Evolutionary conservation across 768 basidiomycete species (phyloP).

Genomic region (Paxillus rubicundulus): DNA sequence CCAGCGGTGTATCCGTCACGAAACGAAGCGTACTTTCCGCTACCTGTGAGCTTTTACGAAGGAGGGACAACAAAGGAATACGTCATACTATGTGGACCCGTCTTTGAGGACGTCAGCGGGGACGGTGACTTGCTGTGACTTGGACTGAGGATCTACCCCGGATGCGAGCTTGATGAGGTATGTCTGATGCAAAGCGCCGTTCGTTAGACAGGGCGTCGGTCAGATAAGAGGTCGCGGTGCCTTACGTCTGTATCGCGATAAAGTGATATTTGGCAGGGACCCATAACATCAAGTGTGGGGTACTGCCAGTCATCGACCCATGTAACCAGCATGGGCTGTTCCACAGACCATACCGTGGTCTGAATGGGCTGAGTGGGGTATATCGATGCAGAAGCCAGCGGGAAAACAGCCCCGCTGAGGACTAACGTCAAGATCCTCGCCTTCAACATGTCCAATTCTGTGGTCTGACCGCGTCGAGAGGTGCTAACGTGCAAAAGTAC

Average conservation of each 20-base stretch:
- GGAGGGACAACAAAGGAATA: not conserved
- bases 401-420: constrained; percentile 6
- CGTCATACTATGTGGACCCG: constrained; percentile 32
- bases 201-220: not conserved
- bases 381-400: constrained; percentile 34
- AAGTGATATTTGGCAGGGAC: constrained; percentile 45
- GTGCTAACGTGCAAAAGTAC: constrained; percentile 4
- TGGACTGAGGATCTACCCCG: constrained; percentile 36
- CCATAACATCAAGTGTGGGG: constrained; percentile 44
- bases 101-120: constrained; percentile 25
- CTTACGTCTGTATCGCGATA: constrained; percentile 43
- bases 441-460: constrained; percentile 8
- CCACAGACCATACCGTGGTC: constrained; percentile 44
- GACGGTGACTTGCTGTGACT: constrained; percentile 26
- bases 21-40: constrained; percentile 34
- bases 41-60: not conserved
- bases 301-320: constrained; percentile 50
- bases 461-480: not conserved
- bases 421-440: not conserved
- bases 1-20: constrained; percentile 21
- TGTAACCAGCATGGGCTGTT: constrained; percentile 38
- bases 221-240: not conserved
- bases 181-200: constrained; percentile 28
- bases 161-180: constrained; percentile 44
- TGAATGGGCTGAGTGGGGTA: constrained; percentile 52